Evolutionary conservation across 2,329 filamentous ascomycete genomes (phyloP).

Genomic region (Ophiognomonia clavigignenti-juglandacearum): DNA sequence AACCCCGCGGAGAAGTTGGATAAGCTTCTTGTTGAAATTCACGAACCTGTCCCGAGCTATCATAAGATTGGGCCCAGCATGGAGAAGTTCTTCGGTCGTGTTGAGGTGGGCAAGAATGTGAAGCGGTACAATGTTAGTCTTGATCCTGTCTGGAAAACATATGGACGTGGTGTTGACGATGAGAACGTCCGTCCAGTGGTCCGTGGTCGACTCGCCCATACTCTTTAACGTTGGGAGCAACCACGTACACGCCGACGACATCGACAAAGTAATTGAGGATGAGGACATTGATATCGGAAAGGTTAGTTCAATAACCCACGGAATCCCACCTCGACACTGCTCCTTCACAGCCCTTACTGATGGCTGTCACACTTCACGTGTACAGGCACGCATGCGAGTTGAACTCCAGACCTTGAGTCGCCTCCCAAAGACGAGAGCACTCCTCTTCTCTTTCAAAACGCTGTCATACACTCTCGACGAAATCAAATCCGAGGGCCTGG

Average conservation of each 20-base stretch:
- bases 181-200: constrained; percentile 35
- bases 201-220: constrained; percentile 36
- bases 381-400: constrained; percentile 35
- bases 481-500: constrained; percentile 44
- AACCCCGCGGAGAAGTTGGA: constrained; percentile 47
- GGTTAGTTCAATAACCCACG: no score
- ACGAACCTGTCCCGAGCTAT: constrained; percentile 48
- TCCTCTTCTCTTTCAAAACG: constrained; percentile 54
- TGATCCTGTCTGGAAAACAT: not conserved
- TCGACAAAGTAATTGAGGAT: constrained; percentile 26
- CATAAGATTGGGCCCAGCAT: constrained; percentile 51
- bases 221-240: constrained; percentile 36
- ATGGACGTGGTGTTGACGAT: not conserved
- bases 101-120: constrained; percentile 43
- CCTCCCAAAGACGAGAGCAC: constrained; percentile 38
- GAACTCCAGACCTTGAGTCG: constrained; percentile 49
- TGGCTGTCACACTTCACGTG: not conserved
- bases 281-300: constrained; percentile 34
- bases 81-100: constrained; percentile 46
- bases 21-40: constrained; percentile 42
- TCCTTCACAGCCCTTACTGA: not conserved
- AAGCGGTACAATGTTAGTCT: constrained; percentile 45
- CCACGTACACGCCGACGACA: constrained; percentile 28
- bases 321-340: no score
- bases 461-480: constrained; percentile 44